Base-by-base conservation (phyloP, 805 yeast genomes). In the Wickerhamomyces mucosus region DNA sequence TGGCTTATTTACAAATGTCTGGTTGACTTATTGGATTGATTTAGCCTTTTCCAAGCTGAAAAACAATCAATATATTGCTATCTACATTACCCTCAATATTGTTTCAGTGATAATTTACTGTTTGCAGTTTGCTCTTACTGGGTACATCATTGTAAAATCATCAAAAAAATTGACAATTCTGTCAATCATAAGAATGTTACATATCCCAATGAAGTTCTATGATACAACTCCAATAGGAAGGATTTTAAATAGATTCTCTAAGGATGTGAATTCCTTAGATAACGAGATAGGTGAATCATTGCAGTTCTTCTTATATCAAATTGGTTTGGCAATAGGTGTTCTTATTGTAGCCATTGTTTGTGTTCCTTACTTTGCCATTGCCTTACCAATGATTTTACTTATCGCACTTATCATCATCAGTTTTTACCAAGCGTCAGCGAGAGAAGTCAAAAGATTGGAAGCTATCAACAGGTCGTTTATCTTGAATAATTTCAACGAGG, bases 151-250 rank as follows among this genome's bases (percentile, higher is more conserved):
- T 18, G 39, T 36, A 6, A 19, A 15, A 7, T 27, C 47, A 3
- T 39, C 49, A 6, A 45, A 37, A 16, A 11, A 19, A 4, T 23
- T 45, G 15, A 35, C 78, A 46, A 56, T 75, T 13, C 35, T 40
- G 29, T 80, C 88, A 1, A 59, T 75, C 15, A 50, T 65, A 26
- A 62, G 59, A 15, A 61, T 84, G 11, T 58, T 84, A 38, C 73
- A 72, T 32, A 72, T 86, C 2, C 92, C 92, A 26, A 80, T 83
- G 86, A 55, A 75, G 1, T 84, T 72, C 48, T 69, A 82, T 59
- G 95, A 84, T 51, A 69, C 82, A 8, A 78, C 89, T 0, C 95
- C 95, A 6, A 65, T 79, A 58, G 94, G 94, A 3, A 66, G 94
- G 44, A 78, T 83, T 35, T 59, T 84, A 50, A 83, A 81, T 54